Percentiles rank a stretch among this genome's conserved stretches.
These are phyloP conservation scores for Thermothelomyces thermophilus DNA, from an alignment of 2,329 filamentous ascomycete species.

Conservation along the genomic window DNA sequence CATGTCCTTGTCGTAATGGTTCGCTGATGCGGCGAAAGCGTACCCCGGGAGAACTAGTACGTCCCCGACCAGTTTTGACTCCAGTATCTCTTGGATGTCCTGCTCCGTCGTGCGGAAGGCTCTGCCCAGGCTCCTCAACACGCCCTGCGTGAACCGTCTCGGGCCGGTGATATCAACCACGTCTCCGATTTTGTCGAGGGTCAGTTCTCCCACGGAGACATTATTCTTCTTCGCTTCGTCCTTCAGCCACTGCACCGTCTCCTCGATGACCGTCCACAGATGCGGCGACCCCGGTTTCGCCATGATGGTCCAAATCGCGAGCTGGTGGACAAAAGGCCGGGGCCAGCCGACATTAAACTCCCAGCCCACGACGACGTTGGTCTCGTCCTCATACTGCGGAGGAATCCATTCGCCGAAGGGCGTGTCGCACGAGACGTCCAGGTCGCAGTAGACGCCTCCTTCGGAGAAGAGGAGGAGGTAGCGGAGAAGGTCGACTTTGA, in stretches of 20 bases:
- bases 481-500: slow-evolving; percentile 61
- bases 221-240: slow-evolving; percentile 3
- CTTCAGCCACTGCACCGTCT: slow-evolving; percentile 16
- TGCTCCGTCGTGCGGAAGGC: slow-evolving; percentile 2
- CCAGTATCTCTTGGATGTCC: slow-evolving; percentile 6
- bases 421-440: slow-evolving; percentile 33
- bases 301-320: slow-evolving; percentile 23
- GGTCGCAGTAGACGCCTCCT: slow-evolving; percentile 64
- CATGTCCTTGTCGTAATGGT: slow-evolving; percentile 15
- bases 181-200: slow-evolving; percentile 7
- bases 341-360: slow-evolving; percentile 26
- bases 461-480: slow-evolving; percentile 68
- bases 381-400: slow-evolving; percentile 7
- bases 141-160: slow-evolving; percentile 11
- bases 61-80: slow-evolving; percentile 22
- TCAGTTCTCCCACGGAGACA: slow-evolving; percentile 6
- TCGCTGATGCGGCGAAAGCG: slow-evolving; percentile 19
- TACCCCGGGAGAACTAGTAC: slow-evolving; percentile 22
- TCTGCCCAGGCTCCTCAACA: slow-evolving; percentile 11
- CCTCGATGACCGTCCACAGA: slow-evolving; percentile 20
- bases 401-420: slow-evolving; percentile 33
- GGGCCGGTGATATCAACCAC: slow-evolving; percentile 17
- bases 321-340: slow-evolving; percentile 20
- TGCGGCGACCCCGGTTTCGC: slow-evolving; percentile 18
- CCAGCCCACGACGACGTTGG: slow-evolving; percentile 26